Conservation (phyloP, 2,329 filamentous ascomycete species). For the Stagonosporopsis chrysanthemi region DNA sequence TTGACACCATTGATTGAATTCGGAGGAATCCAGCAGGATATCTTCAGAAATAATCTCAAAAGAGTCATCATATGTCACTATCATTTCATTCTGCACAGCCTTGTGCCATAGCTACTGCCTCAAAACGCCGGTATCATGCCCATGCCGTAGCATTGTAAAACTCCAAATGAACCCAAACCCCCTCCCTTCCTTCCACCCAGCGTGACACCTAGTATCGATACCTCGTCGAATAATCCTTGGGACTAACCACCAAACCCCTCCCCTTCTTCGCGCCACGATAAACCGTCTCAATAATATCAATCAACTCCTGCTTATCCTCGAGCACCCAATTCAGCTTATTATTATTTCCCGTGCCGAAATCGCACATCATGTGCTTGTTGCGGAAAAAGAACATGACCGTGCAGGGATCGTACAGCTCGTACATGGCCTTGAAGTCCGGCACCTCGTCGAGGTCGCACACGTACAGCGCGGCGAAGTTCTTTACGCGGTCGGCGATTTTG, state of each 20-base stretch:
- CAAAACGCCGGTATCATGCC: constrained; percentile 7
- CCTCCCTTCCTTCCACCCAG: no score
- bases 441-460: constrained; percentile 78
- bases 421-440: constrained; percentile 86
- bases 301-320: constrained; percentile 97
- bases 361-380: constrained; percentile 99
- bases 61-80: background rate
- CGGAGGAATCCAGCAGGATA: no score
- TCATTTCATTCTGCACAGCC: background rate
- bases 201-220: constrained; percentile 65
- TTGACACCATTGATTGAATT: no score
- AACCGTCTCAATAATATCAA: constrained; percentile 98
- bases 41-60: no score
- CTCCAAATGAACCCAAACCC: constrained; percentile 2
- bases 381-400: constrained; percentile 98
- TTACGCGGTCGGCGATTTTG: constrained; percentile 90
- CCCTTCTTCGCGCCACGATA: constrained; percentile 99
- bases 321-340: constrained; percentile 98
- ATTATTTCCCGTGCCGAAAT: constrained; percentile 96
- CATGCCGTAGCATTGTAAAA: constrained; percentile 8
- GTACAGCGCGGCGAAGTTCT: constrained; percentile 89
- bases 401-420: constrained; percentile 86
- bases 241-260: constrained; percentile 92
- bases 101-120: background rate
- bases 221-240: constrained; percentile 79